These are phyloP conservation scores for Exophiala alcalophila DNA, from an alignment of 2,329 filamentous ascomycete species.

Conservation along the genomic window DNA sequence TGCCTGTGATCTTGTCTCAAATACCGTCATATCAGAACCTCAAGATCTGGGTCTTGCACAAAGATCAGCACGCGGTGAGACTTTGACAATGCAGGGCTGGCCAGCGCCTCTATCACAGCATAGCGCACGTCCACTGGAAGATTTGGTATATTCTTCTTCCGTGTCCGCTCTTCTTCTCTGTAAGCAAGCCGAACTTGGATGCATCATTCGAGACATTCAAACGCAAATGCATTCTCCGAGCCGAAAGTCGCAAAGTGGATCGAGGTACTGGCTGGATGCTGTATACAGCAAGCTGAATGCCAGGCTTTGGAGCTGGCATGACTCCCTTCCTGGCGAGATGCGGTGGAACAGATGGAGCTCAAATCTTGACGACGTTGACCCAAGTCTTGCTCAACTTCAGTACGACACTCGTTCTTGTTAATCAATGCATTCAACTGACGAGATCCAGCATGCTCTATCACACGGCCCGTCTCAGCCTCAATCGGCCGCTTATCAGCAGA, in stretches of 20 bases:
- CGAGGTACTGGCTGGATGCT: neutral
- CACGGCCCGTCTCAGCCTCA: conserved; percentile 7
- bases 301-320: conserved; percentile 11
- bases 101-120: neutral
- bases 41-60: neutral
- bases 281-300: conserved; percentile 14
- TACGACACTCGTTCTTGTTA: neutral
- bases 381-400: conserved; percentile 8
- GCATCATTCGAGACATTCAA: conserved; percentile 7
- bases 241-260: neutral
- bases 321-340: conserved; percentile 11
- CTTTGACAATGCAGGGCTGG: neutral
- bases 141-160: neutral
- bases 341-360: conserved; percentile 13
- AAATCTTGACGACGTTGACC: conserved; percentile 7
- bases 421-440: neutral
- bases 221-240: neutral
- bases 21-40: neutral
- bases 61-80: neutral
- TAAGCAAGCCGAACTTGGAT: conserved; percentile 9
- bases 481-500: neutral
- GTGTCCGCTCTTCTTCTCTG: neutral
- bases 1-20: neutral
- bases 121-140: neutral
- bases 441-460: conserved; percentile 7